phyloP scores from a whole-genome alignment of 78 protist genomes.

The Trichosphaerium sp. region DNA sequence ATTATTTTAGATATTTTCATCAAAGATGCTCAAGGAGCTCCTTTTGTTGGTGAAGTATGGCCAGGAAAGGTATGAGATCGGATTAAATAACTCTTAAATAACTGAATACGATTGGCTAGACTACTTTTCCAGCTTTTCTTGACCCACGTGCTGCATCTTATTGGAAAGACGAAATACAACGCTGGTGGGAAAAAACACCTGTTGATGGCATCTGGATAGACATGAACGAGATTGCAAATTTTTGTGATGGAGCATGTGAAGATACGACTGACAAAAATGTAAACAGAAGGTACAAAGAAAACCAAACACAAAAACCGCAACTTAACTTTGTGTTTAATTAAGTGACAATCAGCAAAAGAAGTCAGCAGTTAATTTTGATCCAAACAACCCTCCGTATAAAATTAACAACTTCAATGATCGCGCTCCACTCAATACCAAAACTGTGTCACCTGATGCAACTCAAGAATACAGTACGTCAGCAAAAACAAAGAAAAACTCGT shows the following conservation, averaged over 20 bases:
- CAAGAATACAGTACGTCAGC: slow-evolving; percentile 9
- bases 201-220: slow-evolving; percentile 72
- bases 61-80: too few relatives aligned
- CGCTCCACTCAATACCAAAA: slow-evolving; percentile 14
- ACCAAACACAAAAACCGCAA: too few relatives aligned
- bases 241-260: slow-evolving; percentile 39
- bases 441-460: slow-evolving; percentile 8
- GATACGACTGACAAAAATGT: not conserved
- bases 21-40: not conserved
- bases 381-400: slow-evolving; percentile 16
- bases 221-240: slow-evolving; percentile 69
- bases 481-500: not conserved
- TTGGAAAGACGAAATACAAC: slow-evolving; percentile 25
- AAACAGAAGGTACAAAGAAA: not conserved
- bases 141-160: slow-evolving; percentile 25
- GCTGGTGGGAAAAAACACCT: not conserved
- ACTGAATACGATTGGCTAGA: too few relatives aligned
- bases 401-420: not conserved
- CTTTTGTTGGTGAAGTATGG: slow-evolving; percentile 61
- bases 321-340: too few relatives aligned
- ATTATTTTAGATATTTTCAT: not conserved
- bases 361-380: slow-evolving; percentile 26
- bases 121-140: slow-evolving; percentile 62
- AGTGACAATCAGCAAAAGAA: too few relatives aligned
- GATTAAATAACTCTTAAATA: too few relatives aligned